These are phyloP conservation scores for Orbilia brochopaga DNA, from an alignment of 2,329 filamentous ascomycete genomes.

Conservation along the genomic window DNA sequence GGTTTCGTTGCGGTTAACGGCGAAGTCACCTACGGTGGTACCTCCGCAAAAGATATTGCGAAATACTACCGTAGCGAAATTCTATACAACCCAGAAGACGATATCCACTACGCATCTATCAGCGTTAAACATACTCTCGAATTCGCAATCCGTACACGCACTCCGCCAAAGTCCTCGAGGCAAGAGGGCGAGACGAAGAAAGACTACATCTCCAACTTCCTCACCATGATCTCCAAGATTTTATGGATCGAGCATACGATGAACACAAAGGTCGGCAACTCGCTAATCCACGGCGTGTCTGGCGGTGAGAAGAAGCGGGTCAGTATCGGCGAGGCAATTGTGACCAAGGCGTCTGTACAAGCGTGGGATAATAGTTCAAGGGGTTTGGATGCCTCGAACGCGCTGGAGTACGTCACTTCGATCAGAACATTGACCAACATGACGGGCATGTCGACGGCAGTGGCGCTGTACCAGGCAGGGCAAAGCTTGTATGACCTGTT, in stretches of 20 bases:
- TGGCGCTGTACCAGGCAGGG: constrained; percentile 77
- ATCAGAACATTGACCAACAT: constrained; percentile 71
- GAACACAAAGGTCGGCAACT: constrained; percentile 78
- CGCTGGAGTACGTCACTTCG: constrained; percentile 54
- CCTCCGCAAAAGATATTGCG: constrained; percentile 63
- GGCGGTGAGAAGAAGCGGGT: constrained; percentile 81
- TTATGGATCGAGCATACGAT: constrained; percentile 61
- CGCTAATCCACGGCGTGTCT: constrained; percentile 78
- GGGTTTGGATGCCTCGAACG: constrained; percentile 72
- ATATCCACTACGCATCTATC: constrained; percentile 59
- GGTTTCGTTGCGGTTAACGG: constrained; percentile 56
- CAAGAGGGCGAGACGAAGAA: constrained; percentile 58
- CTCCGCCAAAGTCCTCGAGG: constrained; percentile 57
- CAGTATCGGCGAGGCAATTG: constrained; percentile 81
- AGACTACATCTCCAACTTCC: constrained; percentile 60
- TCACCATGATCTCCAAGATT: constrained; percentile 59
- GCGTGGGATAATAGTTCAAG: constrained; percentile 79
- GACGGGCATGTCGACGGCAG: constrained; percentile 82
- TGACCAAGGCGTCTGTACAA: constrained; percentile 72
- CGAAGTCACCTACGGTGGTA: constrained; percentile 65
- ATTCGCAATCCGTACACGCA: constrained; percentile 58
- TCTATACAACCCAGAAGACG: constrained; percentile 75
- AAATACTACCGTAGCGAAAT: constrained; percentile 70
- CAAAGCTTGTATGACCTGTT: constrained; percentile 74
- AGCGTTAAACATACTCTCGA: constrained; percentile 63